These are phyloP conservation scores for Chrysoporthe cubensis DNA, from an alignment of 2,329 filamentous ascomycete species.

Conservation along the genomic window DNA sequence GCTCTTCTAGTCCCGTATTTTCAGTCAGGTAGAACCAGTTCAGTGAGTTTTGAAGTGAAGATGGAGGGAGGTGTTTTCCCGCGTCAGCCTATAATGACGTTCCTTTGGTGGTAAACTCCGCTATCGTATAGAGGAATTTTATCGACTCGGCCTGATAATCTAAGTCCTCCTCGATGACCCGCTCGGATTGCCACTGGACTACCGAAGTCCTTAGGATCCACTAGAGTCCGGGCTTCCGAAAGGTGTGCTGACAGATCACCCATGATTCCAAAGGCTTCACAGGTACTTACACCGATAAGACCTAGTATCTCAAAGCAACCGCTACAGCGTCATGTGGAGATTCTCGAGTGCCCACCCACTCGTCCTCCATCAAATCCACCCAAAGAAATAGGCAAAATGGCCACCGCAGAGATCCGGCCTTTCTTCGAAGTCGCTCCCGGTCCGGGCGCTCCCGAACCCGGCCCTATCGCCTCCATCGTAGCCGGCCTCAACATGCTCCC, in stretches of 20 bases:
- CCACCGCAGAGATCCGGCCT: conserved; percentile 9
- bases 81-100: no score
- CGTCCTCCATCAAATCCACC: neutral
- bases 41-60: no score
- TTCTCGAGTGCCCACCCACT: neutral
- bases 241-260: neutral
- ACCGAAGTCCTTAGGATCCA: no score
- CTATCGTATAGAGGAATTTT: no score
- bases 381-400: neutral
- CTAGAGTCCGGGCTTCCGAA: no score
- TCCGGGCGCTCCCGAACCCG: conserved; percentile 24
- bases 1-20: no score
- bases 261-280: neutral
- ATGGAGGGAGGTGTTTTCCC: no score
- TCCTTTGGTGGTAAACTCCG: no score
- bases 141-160: no score
- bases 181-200: no score
- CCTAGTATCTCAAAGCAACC: neutral
- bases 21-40: no score
- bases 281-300: neutral
- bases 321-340: neutral
- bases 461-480: conserved; percentile 35
- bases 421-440: conserved; percentile 4
- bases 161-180: no score
- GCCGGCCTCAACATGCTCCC: conserved; percentile 50